Percentiles rank a stretch among this genome's conserved stretches.
Evolutionary conservation across 441 rosid genomes (phyloP).

Genomic region (Kokia cookei): DNA sequence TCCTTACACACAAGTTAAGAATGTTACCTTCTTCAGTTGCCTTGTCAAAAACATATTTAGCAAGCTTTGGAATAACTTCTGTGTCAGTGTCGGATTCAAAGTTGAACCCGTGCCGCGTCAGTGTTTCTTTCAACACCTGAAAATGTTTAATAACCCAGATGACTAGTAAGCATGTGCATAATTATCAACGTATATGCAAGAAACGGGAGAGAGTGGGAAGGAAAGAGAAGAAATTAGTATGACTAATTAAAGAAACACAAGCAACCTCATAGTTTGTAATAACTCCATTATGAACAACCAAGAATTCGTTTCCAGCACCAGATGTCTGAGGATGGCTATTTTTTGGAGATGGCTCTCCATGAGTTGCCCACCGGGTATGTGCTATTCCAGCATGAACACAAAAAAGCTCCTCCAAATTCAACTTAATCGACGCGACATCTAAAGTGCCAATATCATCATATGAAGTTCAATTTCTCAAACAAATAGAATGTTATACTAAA

Average conservation of each 20-base stretch:
- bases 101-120: conserved; percentile 61
- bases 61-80: conserved; percentile 86
- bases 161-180: background rate
- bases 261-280: conserved; percentile 49
- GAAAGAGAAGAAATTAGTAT: background rate
- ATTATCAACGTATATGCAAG: background rate
- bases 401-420: conserved; percentile 50
- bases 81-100: conserved; percentile 90
- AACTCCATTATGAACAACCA: conserved; percentile 68
- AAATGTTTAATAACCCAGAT: background rate
- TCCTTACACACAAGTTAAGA: background rate
- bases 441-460: background rate
- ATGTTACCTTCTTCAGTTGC: conserved; percentile 44
- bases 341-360: conserved; percentile 59
- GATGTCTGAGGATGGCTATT: conserved; percentile 62
- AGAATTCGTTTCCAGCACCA: conserved; percentile 46
- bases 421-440: conserved; percentile 38
- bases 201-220: background rate
- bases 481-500: background rate
- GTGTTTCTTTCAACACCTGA: conserved; percentile 64
- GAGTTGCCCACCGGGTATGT: conserved; percentile 77
- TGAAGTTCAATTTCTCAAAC: background rate
- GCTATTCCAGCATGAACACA: conserved; percentile 55
- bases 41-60: conserved; percentile 71
- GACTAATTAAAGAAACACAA: background rate